Evolutionary conservation across 2,329 filamentous ascomycete species (phyloP), one percentile per base, ranked within the genome.

Genomic region (Phoma herbarum): DNA sequence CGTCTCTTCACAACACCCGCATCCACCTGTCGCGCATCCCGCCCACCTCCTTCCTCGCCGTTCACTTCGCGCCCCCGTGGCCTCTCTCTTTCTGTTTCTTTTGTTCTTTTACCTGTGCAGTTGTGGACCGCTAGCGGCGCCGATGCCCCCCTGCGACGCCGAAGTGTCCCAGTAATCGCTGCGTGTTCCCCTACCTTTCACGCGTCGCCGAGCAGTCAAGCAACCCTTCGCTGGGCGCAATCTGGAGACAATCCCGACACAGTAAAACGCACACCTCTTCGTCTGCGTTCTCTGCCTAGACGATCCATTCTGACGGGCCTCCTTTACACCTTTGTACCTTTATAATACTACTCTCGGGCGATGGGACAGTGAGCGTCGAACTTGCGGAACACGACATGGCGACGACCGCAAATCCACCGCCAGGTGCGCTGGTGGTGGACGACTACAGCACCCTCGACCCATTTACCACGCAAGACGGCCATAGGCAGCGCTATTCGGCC

Each of bases 401-500:
- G 54, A 78, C 78, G 52, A 73, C 72, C 45, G 77, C 77, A 61
- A 80, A 79, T 57, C 73, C 67, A 49, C 73, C 75, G 47, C 71
- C 75, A 49, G 79, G 79, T 69, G 78, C 78, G 51, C 73, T 76
- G 63, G 71, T 75, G 51, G 67, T 80, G 52, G 75, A 75, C 59
- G 75, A 76, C 62, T 71, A 69, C 65, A 69, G 66, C 63, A 69
- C 67, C 43, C 61, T 65, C 49, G 82, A 84, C 70, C 82, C 82
- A 26, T 85, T 84, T 69, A 66, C 75, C 49, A 63, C 74, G 51
- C 74, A 73, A 60, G 75, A 75, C 63, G 60, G 71, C 37, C 79
- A 79, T 35, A 72, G 82, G 48, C 86, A 93, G 65, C 89, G 93
- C 65, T 95, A 91, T 77, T 93, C 92, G 54, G 86, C 87, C 63